Evolutionary conservation across 306 rosid genomes (phyloP).

Genomic region (Cicer pinnatifidum): DNA sequence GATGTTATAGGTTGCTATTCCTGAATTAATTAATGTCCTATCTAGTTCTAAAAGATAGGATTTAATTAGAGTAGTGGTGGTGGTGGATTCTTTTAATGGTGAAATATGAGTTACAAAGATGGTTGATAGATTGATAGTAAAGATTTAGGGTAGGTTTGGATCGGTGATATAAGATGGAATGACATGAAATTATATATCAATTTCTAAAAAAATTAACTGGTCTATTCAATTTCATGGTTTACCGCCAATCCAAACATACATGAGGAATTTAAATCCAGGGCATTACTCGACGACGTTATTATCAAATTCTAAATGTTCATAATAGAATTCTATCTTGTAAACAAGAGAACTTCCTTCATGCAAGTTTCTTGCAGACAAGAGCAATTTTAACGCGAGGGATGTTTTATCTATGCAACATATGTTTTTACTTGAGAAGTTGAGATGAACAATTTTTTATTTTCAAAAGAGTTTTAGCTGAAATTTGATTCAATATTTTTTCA

Average conservation of each 20-base stretch:
- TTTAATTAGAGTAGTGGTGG: background rate
- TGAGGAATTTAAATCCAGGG: no score
- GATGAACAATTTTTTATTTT: background rate
- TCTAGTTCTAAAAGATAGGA: constrained; percentile 11
- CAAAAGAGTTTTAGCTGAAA: constrained; percentile 14
- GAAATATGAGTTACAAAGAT: constrained; percentile 23
- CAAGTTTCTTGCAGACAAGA: constrained; percentile 32
- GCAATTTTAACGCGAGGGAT: background rate
- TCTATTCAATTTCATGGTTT: no score
- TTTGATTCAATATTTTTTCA: background rate
- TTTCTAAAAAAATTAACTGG: no score
- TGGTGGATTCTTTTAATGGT: constrained; percentile 2
- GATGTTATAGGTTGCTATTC: background rate
- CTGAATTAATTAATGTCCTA: background rate
- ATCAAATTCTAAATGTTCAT: constrained; percentile 11
- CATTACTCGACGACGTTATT: no score
- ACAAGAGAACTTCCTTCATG: constrained; percentile 9
- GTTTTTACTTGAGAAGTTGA: constrained; percentile 27
- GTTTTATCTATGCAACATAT: background rate
- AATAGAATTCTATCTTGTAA: constrained; percentile 25
- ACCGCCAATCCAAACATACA: no score
- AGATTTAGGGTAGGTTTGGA: background rate
- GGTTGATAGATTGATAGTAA: constrained; percentile 12
- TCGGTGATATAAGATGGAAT: no score
- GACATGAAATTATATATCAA: no score